Percentiles rank a stretch among this genome's conserved stretches.
Evolutionary conservation across 2,329 filamentous ascomycete genomes (phyloP).

Genomic region (Colletotrichum sp.): DNA sequence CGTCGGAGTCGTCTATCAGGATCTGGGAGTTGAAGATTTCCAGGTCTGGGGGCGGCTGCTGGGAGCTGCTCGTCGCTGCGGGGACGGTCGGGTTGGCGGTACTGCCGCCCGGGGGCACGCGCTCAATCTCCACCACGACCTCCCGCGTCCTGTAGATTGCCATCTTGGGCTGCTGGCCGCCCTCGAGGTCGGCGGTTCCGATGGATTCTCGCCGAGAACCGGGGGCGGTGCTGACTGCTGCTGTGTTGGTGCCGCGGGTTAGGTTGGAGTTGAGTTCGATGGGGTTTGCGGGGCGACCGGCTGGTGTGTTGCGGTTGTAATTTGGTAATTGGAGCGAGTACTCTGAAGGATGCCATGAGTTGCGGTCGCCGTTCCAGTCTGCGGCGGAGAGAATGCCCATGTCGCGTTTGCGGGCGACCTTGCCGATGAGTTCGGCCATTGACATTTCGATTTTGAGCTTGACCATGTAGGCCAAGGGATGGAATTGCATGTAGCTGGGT

Average conservation of each 20-base stretch:
- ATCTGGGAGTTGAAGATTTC: not conserved
- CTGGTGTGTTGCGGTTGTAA: not conserved
- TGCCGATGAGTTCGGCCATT: slow-evolving; percentile 57
- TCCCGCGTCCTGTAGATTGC: slow-evolving; percentile 10
- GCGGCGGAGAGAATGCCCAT: slow-evolving; percentile 4
- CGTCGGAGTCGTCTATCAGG: not conserved
- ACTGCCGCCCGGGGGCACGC: not conserved
- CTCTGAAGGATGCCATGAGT: slow-evolving; percentile 3
- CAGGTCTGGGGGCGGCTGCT: not conserved
- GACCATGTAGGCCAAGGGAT: slow-evolving; percentile 56
- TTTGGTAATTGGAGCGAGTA: slow-evolving; percentile 7
- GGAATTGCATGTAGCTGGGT: slow-evolving; percentile 51
- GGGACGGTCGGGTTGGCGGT: not conserved
- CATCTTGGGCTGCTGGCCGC: slow-evolving; percentile 12
- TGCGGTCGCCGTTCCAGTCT: not conserved
- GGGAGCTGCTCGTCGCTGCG: not conserved
- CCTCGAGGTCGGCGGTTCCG: not conserved
- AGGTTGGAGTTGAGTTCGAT: not conserved
- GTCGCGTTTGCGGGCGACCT: slow-evolving; percentile 31
- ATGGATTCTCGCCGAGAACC: not conserved
- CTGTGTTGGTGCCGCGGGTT: not conserved
- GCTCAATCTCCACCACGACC: slow-evolving; percentile 12
- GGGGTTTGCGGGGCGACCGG: not conserved
- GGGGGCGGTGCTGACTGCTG: not conserved
- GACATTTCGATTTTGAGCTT: slow-evolving; percentile 61